phyloP scores from a whole-genome alignment of 1,284 basidiomycete genomes.

The Apiotrichum gracile region DNA sequence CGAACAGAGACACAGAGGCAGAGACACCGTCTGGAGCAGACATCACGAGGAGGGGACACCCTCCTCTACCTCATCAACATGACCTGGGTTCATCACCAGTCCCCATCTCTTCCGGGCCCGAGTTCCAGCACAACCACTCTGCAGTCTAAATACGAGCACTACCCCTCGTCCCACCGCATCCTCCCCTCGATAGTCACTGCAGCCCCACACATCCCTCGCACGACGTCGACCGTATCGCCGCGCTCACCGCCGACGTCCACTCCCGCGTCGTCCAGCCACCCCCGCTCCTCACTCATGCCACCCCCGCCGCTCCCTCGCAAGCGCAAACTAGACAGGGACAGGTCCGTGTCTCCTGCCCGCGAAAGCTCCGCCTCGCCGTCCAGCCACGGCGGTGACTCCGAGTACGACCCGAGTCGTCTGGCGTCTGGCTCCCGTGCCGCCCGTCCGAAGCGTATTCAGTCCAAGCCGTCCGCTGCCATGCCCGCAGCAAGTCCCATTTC shows the following conservation, averaged over 20 bases:
- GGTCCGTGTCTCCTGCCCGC: neutral
- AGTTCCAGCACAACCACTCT: neutral
- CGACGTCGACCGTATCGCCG: neutral
- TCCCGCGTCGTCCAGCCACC: neutral
- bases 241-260: neutral
- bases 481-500: neutral
- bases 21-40: no score
- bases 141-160: neutral
- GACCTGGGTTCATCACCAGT: neutral
- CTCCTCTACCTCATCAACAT: neutral
- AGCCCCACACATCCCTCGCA: neutral
- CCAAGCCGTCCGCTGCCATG: neutral
- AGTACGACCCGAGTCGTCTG: conserved; percentile 19
- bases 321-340: conserved; percentile 14
- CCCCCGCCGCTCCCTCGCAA: conserved; percentile 23
- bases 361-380: conserved; percentile 18
- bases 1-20: no score
- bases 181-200: neutral
- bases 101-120: neutral
- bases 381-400: conserved; percentile 19
- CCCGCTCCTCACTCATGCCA: conserved; percentile 10
- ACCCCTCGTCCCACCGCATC: neutral
- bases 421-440: neutral
- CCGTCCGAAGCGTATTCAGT: conserved; percentile 1
- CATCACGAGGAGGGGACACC: neutral